Evolutionary conservation across 805 yeast genomes (phyloP).

Genomic region (Candida silvicultrix): DNA sequence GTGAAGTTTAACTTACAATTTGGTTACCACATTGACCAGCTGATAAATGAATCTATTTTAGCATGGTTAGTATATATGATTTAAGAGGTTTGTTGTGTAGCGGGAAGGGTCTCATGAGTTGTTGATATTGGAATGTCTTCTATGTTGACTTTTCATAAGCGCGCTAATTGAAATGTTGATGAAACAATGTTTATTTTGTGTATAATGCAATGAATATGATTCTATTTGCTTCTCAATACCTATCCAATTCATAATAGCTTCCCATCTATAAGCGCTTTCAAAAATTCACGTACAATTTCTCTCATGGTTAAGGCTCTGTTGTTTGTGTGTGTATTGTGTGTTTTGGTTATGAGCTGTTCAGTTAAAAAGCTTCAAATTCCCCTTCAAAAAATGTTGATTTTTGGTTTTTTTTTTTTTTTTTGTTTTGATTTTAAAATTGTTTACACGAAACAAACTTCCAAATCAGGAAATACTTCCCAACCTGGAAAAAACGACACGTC

Average conservation of each 20-base stretch:
- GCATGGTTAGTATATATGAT: conserved; percentile 11
- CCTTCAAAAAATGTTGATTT: neutral
- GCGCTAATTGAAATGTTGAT: neutral
- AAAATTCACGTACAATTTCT: conserved; percentile 18
- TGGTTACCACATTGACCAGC: conserved; percentile 99
- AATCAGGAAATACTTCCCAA: neutral
- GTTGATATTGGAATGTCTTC: conserved; percentile 1
- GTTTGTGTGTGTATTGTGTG: conserved; percentile 10
- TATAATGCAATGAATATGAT: no score
- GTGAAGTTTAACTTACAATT: conserved; percentile 47
- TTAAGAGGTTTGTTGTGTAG: neutral
- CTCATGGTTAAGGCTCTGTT: conserved; percentile 8
- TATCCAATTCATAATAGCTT: neutral
- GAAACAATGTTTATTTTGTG: no score
- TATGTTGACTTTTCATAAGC: no score
- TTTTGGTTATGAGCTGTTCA: neutral
- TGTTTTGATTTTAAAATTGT: neutral
- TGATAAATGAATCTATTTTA: conserved; percentile 76
- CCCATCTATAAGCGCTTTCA: neutral
- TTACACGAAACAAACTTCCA: neutral
- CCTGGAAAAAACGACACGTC: neutral
- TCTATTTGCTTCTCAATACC: no score
- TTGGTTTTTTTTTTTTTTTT: neutral
- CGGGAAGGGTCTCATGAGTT: neutral
- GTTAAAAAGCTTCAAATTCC: neutral